These are phyloP conservation scores for Penicilliopsis zonata DNA, from an alignment of 495 filamentous ascomycete species.

Conservation along the genomic window DNA sequence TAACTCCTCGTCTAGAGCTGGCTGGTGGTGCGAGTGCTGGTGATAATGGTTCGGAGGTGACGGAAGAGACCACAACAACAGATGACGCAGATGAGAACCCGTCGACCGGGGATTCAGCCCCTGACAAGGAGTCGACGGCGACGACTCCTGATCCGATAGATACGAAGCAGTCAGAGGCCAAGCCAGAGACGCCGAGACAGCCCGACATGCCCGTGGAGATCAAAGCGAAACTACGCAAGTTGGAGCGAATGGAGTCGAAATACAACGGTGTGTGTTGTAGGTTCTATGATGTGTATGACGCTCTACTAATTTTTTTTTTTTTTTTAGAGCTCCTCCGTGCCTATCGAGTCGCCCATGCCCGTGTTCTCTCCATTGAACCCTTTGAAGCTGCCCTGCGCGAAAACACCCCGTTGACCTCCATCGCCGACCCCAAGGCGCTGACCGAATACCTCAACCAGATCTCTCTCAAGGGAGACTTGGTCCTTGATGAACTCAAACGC, in stretches of 20 bases:
- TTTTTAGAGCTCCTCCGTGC: constrained; percentile 71
- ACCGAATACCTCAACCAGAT: constrained; percentile 92
- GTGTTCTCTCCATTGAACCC: constrained; percentile 72
- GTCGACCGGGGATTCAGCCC: constrained; percentile 6
- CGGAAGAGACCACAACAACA: constrained; percentile 12
- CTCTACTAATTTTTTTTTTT: too few relatives aligned
- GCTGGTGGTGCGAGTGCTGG: constrained; percentile 16
- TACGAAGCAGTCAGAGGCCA: constrained; percentile 10
- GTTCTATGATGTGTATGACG: constrained; percentile 7
- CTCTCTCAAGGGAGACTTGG: constrained; percentile 75
- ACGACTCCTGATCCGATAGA: too few relatives aligned
- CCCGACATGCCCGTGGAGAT: constrained; percentile 67
- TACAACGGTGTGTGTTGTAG: constrained; percentile 84
- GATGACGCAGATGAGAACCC: constrained; percentile 13
- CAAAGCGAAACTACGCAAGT: constrained; percentile 44
- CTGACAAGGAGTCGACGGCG: constrained; percentile 13
- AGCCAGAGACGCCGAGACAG: constrained; percentile 10
- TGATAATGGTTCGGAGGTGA: constrained; percentile 9
- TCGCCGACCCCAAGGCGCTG: constrained; percentile 71
- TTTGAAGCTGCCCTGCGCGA: constrained; percentile 87
- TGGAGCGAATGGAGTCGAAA: constrained; percentile 76
- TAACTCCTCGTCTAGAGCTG: constrained; percentile 35
- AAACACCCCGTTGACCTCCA: constrained; percentile 80
- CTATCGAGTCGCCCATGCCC: constrained; percentile 80
- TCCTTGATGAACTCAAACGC: constrained; percentile 84